phyloP scores from a whole-genome alignment of 2,329 filamentous ascomycete species.

The Fusarium sp. region DNA sequence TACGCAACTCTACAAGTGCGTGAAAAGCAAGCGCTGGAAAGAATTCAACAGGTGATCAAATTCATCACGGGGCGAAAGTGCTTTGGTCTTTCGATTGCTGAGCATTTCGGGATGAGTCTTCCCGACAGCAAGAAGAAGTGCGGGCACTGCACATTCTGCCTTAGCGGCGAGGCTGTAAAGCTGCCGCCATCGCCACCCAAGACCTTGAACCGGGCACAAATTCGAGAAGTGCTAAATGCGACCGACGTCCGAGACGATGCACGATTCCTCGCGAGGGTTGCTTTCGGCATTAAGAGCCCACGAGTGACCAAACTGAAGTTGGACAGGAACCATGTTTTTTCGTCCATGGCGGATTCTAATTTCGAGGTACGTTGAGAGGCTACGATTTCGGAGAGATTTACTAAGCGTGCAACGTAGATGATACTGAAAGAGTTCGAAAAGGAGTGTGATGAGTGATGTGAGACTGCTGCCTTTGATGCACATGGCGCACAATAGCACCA shows the following conservation, averaged over 20 bases:
- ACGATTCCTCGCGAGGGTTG: conserved; percentile 68
- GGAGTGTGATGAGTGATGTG: conserved; percentile 22
- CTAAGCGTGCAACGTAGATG: conserved; percentile 20
- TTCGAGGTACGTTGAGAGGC: conserved; percentile 56
- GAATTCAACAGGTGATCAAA: conserved; percentile 63
- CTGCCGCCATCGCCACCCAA: conserved; percentile 55
- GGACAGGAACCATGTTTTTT: conserved; percentile 59
- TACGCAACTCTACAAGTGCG: conserved; percentile 63
- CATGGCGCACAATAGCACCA: neutral
- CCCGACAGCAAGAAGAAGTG: conserved; percentile 59
- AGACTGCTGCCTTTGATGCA: neutral
- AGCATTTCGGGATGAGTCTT: conserved; percentile 69
- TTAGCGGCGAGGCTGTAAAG: conserved; percentile 49
- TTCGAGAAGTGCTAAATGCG: conserved; percentile 58
- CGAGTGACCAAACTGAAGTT: conserved; percentile 63
- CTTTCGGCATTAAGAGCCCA: conserved; percentile 73
- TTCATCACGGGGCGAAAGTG: conserved; percentile 66
- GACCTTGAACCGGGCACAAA: conserved; percentile 53
- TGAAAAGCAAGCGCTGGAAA: conserved; percentile 64
- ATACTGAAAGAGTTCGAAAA: conserved; percentile 41
- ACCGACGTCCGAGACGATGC: conserved; percentile 67
- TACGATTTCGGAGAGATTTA: neutral
- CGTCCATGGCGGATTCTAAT: conserved; percentile 66
- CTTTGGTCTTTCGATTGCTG: conserved; percentile 63
- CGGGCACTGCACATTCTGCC: conserved; percentile 64